Evolutionary conservation across 2,329 filamentous ascomycete species (phyloP).

Genomic region (Cucurbitaria berberidis): DNA sequence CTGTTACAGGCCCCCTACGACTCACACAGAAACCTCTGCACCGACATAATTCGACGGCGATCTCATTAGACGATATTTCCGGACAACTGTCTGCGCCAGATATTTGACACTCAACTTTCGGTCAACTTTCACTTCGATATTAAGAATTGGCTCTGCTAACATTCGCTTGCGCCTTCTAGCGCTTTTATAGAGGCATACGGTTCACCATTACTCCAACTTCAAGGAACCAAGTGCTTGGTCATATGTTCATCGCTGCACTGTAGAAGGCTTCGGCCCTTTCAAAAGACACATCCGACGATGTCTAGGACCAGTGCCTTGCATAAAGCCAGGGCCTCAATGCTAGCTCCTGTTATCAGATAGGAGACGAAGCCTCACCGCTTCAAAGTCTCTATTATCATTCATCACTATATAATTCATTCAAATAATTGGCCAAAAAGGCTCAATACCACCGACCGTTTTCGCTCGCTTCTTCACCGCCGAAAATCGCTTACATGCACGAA

Average conservation of each 20-base stretch:
- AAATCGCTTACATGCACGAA: background rate
- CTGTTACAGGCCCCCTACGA: background rate
- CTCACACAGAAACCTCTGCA: background rate
- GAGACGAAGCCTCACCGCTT: background rate
- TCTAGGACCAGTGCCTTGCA: background rate
- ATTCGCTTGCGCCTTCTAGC: background rate
- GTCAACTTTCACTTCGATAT: background rate
- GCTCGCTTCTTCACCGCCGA: background rate
- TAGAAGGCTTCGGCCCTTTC: background rate
- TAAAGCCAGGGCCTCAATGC: background rate
- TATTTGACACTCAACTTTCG: background rate
- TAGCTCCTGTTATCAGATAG: background rate
- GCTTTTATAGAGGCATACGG: background rate
- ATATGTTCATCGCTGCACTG: background rate
- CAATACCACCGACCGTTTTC: background rate
- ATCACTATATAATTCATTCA: background rate
- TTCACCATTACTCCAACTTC: background rate
- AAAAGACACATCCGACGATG: background rate
- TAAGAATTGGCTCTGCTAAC: background rate
- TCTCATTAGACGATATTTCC: background rate
- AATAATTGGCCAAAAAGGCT: too few relatives aligned
- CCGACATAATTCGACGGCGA: background rate
- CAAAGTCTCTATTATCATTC: background rate
- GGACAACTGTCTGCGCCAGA: background rate
- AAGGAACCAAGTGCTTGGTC: background rate